phyloP scores from a whole-genome alignment of 305 asterid genomes.

The Caryopteris hybrid region DNA sequence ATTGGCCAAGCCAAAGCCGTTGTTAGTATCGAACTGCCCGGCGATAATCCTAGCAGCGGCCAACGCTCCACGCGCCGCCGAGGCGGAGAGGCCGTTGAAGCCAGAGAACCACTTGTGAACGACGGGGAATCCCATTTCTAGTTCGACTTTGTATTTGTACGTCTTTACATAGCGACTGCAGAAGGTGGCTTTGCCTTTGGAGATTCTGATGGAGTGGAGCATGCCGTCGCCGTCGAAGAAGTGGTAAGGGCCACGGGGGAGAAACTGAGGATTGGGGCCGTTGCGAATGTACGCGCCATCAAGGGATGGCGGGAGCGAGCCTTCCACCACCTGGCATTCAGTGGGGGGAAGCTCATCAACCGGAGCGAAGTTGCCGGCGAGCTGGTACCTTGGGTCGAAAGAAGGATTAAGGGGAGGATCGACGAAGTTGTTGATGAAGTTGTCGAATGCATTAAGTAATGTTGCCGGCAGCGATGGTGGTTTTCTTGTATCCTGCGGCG shows the following conservation, averaged over 20 bases:
- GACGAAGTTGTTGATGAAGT: constrained; percentile 28
- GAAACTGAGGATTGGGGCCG: constrained; percentile 69
- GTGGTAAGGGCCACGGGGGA: constrained; percentile 53
- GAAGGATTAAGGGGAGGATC: constrained; percentile 29
- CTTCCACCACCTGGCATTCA: constrained; percentile 38
- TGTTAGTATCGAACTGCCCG: constrained; percentile 36
- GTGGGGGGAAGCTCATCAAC: constrained; percentile 59
- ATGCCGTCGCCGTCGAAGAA: constrained; percentile 62
- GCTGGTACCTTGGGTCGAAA: constrained; percentile 36
- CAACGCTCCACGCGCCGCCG: constrained; percentile 12
- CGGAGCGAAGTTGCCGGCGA: constrained; percentile 43
- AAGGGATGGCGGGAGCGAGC: constrained; percentile 46
- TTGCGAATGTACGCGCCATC: constrained; percentile 61
- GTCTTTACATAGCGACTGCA: constrained; percentile 62
- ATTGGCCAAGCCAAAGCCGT: constrained; percentile 50
- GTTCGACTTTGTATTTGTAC: constrained; percentile 36
- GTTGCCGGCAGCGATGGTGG: constrained; percentile 27
- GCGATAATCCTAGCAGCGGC: constrained; percentile 24
- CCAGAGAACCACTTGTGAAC: constrained; percentile 29
- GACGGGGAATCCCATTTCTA: constrained; percentile 25
- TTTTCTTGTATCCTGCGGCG: constrained; percentile 6
- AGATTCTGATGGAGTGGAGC: constrained; percentile 52
- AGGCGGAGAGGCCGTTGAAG: neutral
- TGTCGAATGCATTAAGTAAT: constrained; percentile 35
- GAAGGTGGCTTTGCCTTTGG: constrained; percentile 35